phyloP scores from a whole-genome alignment of 805 yeast species.

The Saccharomyces paradoxus region DNA sequence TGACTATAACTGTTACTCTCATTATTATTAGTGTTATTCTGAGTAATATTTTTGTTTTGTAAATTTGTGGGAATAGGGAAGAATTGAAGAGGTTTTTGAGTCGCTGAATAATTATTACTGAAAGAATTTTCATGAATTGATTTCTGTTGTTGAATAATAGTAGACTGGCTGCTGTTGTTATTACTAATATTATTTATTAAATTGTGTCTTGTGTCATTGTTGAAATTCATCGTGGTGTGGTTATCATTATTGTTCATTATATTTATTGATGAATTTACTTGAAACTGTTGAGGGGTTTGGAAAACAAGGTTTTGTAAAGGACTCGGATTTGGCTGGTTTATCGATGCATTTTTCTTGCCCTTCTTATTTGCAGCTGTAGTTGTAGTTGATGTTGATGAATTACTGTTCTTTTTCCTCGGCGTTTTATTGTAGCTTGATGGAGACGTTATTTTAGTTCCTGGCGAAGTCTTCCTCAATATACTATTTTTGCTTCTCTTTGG shows the following conservation, averaged over 20 bases:
- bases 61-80: constrained; percentile 24
- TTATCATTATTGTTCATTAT: not conserved
- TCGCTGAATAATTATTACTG: constrained; percentile 17
- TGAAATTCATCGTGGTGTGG: not conserved
- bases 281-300: constrained; percentile 27
- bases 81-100: constrained; percentile 30
- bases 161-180: not conserved
- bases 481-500: constrained; percentile 34
- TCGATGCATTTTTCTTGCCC: constrained; percentile 5
- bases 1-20: constrained; percentile 6
- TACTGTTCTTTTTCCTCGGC: constrained; percentile 20
- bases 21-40: constrained; percentile 6
- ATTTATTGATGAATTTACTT: constrained; percentile 1
- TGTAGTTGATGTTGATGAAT: constrained; percentile 1
- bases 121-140: not conserved
- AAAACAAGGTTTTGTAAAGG: constrained; percentile 28
- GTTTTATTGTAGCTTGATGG: constrained; percentile 31
- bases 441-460: constrained; percentile 26
- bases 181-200: not conserved
- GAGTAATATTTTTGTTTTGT: constrained; percentile 4
- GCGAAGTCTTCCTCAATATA: constrained; percentile 24
- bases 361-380: constrained; percentile 7
- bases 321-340: constrained; percentile 23
- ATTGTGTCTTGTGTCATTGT: not conserved
- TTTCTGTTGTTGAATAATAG: not conserved